phyloP scores from a whole-genome alignment of 1,284 basidiomycete genomes.

The Cryptococcus neoformans region DNA sequence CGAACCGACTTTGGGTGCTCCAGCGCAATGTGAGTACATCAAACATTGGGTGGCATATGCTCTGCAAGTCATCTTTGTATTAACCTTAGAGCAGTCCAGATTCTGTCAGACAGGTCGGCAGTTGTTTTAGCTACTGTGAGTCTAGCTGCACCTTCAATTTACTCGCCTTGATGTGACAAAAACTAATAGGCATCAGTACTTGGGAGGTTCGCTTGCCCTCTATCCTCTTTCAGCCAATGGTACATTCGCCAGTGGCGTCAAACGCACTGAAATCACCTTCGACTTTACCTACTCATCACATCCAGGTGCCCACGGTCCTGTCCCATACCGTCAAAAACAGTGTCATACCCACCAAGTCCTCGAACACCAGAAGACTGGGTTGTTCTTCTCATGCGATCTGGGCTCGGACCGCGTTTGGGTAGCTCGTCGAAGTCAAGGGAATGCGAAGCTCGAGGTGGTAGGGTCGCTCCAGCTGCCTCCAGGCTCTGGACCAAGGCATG shows the following conservation, averaged over 20 bases:
- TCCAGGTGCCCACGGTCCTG: conserved; percentile 33
- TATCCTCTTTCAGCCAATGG: neutral
- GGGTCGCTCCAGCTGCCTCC: conserved; percentile 34
- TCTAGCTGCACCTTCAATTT: neutral
- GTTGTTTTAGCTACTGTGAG: neutral
- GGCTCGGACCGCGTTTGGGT: no score
- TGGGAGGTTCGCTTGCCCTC: conserved; percentile 40
- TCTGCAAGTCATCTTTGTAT: neutral
- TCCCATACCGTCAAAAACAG: conserved; percentile 21
- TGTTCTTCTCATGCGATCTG: no score
- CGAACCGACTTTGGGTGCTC: neutral
- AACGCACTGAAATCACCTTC: neutral
- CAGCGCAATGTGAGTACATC: neutral
- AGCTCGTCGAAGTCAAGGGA: no score
- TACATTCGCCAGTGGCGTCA: neutral
- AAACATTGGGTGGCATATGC: neutral
- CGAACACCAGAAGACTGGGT: no score
- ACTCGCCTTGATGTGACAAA: neutral
- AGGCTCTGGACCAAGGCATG: conserved; percentile 45
- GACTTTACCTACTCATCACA: conserved; percentile 25
- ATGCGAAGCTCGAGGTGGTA: conserved; percentile 19
- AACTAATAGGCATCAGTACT: conserved; percentile 26
- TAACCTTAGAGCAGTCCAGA: neutral
- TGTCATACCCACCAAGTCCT: conserved; percentile 9
- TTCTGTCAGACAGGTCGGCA: neutral